Conservation (phyloP, 441 rosid species). For the Euphorbia celastroides region DNA sequence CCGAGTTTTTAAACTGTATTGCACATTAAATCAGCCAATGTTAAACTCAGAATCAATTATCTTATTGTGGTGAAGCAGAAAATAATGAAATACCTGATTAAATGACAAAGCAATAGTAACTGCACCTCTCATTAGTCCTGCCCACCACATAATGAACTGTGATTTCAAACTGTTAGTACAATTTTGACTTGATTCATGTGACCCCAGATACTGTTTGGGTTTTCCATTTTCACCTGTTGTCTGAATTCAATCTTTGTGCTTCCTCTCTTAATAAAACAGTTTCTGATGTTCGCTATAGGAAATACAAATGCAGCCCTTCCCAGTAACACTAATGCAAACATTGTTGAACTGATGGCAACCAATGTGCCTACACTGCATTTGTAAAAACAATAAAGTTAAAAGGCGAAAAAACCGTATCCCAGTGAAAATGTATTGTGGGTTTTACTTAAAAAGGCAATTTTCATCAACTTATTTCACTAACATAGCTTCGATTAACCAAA, state of each 20-base stretch:
- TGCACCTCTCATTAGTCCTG: conserved; percentile 76
- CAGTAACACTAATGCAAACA: conserved; percentile 41
- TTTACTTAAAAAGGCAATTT: not conserved
- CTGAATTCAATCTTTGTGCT: conserved; percentile 35
- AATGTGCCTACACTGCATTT: conserved; percentile 47
- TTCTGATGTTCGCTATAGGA: conserved; percentile 42
- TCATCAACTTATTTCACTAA: not conserved
- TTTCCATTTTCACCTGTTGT: conserved; percentile 37
- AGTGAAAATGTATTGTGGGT: too few relatives aligned
- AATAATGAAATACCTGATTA: conserved; percentile 27
- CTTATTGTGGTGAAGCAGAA: not conserved
- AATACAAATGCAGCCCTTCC: conserved; percentile 64
- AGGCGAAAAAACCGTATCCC: too few relatives aligned
- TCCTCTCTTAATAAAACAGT: conserved; percentile 23
- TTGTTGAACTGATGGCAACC: conserved; percentile 40
- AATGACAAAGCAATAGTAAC: conserved; percentile 62
- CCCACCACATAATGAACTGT: conserved; percentile 72
- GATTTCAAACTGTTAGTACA: conserved; percentile 22
- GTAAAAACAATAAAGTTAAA: conserved; percentile 19
- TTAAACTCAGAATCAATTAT: conserved; percentile 12
- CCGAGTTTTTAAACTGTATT: conserved; percentile 41
- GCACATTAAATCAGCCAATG: not conserved
- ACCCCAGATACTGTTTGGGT: conserved; percentile 2
- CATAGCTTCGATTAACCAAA: not conserved
- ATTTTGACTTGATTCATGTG: not conserved